A percentile compares a stretch with the other conserved stretches of the same genome.
phyloP scores from a whole-genome alignment of 78 protist genomes.

The Dictyostelium purpureum region DNA sequence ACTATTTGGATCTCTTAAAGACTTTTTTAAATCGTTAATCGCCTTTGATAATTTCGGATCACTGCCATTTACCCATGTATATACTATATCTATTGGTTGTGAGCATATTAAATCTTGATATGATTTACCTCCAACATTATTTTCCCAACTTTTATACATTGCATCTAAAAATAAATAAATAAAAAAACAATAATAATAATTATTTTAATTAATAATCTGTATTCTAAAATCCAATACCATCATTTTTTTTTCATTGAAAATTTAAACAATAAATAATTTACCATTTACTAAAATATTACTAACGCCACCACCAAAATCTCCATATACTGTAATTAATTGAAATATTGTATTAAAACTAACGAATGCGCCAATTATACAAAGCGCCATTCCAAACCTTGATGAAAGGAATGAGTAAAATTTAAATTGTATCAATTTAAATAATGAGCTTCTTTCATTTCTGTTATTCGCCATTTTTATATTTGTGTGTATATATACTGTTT shows the following conservation, averaged over 20 bases:
- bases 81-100: slow-evolving; percentile 93
- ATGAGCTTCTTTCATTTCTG: background rate
- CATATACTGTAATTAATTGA: slow-evolving; percentile 21
- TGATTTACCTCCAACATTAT: slow-evolving; percentile 62
- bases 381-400: slow-evolving; percentile 70
- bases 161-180: background rate
- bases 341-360: slow-evolving; percentile 62
- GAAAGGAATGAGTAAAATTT: slow-evolving; percentile 72
- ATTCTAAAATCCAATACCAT: background rate
- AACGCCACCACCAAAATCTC: background rate
- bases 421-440: slow-evolving; percentile 47
- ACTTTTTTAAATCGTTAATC: slow-evolving; percentile 27
- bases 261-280: background rate
- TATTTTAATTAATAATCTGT: no score
- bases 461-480: background rate
- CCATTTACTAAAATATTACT: background rate
- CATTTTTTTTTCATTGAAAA: background rate
- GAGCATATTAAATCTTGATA: slow-evolving; percentile 33
- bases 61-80: slow-evolving; percentile 98
- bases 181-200: background rate
- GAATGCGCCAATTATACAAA: slow-evolving; percentile 55
- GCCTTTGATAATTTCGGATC: slow-evolving; percentile 87
- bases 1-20: slow-evolving; percentile 53
- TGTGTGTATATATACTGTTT: background rate
- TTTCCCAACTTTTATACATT: background rate